phyloP scores from a whole-genome alignment of 129 eudicot species.

The sunflower (Helianthus annuus) region HanXRQr2.0-SUNRISE NC_035442.2:178760581-178761080 shows the following conservation, averaged over 20 bases:
- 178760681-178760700: slow-evolving; percentile 32
- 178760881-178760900: no score
- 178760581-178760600: slow-evolving; percentile 26
- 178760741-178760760: slow-evolving; percentile 13
- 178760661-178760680: slow-evolving; percentile 34
- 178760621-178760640: slow-evolving; percentile 31
- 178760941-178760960: no score
- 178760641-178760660: slow-evolving; percentile 28
- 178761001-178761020: no score
- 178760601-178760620: slow-evolving; percentile 28
- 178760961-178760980: no score
- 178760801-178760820: neutral
- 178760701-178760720: slow-evolving; percentile 51
- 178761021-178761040: no score
- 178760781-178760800: slow-evolving; percentile 2
- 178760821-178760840: slow-evolving; percentile 4
- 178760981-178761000: no score
- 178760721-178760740: slow-evolving; percentile 37
- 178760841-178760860: neutral
- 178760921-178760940: no score
- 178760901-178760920: no score
- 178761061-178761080: no score
- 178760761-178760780: neutral
- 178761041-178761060: no score
- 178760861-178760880: no score